A percentile compares a stretch with the other conserved stretches of the same genome.
Conservation (phyloP, 2,329 filamentous ascomycete genomes). For the Pyricularia pennisetigena region DNA sequence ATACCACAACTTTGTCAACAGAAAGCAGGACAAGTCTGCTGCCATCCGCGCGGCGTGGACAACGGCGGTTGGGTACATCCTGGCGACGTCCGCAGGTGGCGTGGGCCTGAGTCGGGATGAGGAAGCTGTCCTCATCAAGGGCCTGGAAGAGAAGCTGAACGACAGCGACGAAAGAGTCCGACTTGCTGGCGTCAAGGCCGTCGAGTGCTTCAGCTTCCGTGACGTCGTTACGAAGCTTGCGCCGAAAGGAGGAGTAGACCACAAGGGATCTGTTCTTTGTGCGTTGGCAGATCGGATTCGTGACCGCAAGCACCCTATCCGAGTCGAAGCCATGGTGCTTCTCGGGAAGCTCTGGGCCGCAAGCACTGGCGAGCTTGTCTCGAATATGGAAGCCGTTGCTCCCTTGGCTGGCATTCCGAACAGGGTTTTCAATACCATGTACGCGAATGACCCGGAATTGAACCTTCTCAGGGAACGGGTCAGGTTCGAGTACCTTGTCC, state of each 20-base stretch:
- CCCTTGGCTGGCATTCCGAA: slow-evolving; percentile 77
- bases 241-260: slow-evolving; percentile 61
- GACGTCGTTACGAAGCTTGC: slow-evolving; percentile 78
- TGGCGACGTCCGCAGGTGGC: slow-evolving; percentile 84
- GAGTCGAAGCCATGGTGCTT: slow-evolving; percentile 77
- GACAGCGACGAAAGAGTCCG: slow-evolving; percentile 90
- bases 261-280: slow-evolving; percentile 67
- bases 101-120: slow-evolving; percentile 81
- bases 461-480: slow-evolving; percentile 78
- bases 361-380: slow-evolving; percentile 74
- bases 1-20: slow-evolving; percentile 76
- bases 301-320: slow-evolving; percentile 72
- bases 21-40: slow-evolving; percentile 77
- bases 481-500: slow-evolving; percentile 80
- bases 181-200: slow-evolving; percentile 74
- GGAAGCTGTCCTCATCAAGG: slow-evolving; percentile 63
- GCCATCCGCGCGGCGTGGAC: slow-evolving; percentile 81
- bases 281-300: slow-evolving; percentile 81
- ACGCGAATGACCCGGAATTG: slow-evolving; percentile 80
- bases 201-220: slow-evolving; percentile 71
- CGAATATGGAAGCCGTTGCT: slow-evolving; percentile 67
- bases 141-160: slow-evolving; percentile 69
- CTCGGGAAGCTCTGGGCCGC: slow-evolving; percentile 90
- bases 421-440: slow-evolving; percentile 77
- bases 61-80: slow-evolving; percentile 70